Conservation (phyloP, 192 early-diverging fungal species). For the Backusella mclennaniae region DNA sequence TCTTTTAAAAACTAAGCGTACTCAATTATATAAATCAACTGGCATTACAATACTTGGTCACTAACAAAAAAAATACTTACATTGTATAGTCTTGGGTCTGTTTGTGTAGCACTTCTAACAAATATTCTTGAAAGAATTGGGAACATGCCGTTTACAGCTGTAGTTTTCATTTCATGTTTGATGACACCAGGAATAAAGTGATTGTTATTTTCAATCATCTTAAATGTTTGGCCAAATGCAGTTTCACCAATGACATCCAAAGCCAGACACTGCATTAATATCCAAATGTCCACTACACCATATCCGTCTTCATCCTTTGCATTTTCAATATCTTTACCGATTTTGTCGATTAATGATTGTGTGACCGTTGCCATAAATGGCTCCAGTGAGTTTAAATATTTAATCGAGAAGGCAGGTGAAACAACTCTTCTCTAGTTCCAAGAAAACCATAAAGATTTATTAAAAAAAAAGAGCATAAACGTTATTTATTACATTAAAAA, state of each 20-base stretch:
- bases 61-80: background rate
- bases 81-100: background rate
- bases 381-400: conserved; percentile 48
- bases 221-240: conserved; percentile 50
- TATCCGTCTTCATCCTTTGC: conserved; percentile 11
- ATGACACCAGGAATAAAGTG: conserved; percentile 40
- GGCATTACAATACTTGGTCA: background rate
- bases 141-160: background rate
- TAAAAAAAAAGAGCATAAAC: background rate
- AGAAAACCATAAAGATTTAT: background rate
- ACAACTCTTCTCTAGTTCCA: conserved; percentile 44
- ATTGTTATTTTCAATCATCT: conserved; percentile 43
- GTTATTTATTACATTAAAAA: background rate
- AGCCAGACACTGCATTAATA: conserved; percentile 28
- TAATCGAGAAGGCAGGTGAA: conserved; percentile 49
- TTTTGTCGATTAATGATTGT: conserved; percentile 24
- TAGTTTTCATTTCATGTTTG: conserved; percentile 7
- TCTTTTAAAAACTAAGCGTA: conserved; percentile 20
- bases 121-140: background rate
- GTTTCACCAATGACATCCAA: conserved; percentile 54
- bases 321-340: conserved; percentile 30
- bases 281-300: conserved; percentile 40
- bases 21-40: background rate
- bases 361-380: conserved; percentile 34
- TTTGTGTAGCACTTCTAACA: background rate